Base-by-base conservation (phyloP, 2,329 filamentous ascomycete species). In the Fusarium haematococcum region DNA sequence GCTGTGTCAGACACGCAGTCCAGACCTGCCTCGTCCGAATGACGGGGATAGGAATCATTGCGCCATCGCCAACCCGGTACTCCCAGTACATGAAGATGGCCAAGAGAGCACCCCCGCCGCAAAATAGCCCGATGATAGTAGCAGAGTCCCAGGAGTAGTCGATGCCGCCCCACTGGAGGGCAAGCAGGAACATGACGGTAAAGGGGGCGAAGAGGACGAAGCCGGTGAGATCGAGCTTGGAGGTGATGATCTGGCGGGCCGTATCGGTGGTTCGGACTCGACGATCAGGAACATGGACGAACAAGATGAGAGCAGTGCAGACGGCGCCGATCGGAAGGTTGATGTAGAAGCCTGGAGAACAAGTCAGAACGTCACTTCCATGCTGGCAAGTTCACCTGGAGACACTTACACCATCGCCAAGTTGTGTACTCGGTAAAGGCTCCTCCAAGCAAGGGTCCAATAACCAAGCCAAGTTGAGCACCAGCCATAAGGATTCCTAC, bases 131-230 rank as follows among this genome's bases (percentile, higher is more conserved):
- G 30, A 89, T 84, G 23, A 88, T 79, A 2, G 79, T 81, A 14
- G 82, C 75, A 71, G 83, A 85, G 50, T 81, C 80, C 88, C 87
- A 90, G 1, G 86, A 57, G 65, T 86, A 84, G 57, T 83, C 75
- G 23, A 81, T 79, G 6, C 88, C 88, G 9, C 87, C 88, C 83
- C 85, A 89, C 70, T 89, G 84, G 27, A 90, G 81, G 3, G 86
- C 88, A 1, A 90, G 80, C n/a, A 89, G 80, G 27, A 89, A 79
- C 76, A 84, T 86, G 60, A 88, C 79, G 14, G 88, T 82, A 8
- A 84, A 82, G 0, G 87, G 86, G 2, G 86, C 81, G 67, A 88
- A 82, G 57, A 88, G 74, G 6, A 75, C 69, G 14, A 85, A 84
- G 30, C 88, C 87, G 1, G 83, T 65, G 5, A 87, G 74, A 71